Conservation (phyloP, 2,329 filamentous ascomycete species). For the Pseudogymnoascus sp. region DNA sequence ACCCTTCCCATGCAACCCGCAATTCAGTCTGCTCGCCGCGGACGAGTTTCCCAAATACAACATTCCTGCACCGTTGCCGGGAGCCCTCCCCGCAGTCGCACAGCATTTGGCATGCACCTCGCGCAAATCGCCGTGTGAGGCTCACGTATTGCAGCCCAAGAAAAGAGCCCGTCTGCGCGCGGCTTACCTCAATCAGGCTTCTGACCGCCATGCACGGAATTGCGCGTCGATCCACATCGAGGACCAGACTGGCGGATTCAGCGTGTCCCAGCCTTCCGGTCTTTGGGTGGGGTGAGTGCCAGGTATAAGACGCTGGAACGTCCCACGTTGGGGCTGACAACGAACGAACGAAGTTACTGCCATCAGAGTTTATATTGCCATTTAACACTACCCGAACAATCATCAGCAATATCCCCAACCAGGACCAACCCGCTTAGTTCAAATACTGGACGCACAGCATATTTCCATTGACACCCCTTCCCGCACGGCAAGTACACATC, state of each 20-base stretch:
- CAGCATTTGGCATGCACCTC: neutral
- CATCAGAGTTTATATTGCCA: neutral
- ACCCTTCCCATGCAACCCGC: neutral
- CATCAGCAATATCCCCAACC: neutral
- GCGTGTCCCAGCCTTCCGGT: neutral
- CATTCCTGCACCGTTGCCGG: neutral
- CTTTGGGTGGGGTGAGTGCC: neutral
- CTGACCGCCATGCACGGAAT: neutral
- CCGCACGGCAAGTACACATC: neutral
- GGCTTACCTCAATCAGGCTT: neutral
- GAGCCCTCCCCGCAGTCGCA: neutral
- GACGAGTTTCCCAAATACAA: neutral
- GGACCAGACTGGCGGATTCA: conserved; percentile 2
- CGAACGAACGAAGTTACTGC: neutral
- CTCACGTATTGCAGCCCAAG: neutral
- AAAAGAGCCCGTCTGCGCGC: neutral
- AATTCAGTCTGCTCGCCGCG: neutral
- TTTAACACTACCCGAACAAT: neutral
- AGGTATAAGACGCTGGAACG: neutral
- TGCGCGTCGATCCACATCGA: neutral
- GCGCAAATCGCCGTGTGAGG: neutral
- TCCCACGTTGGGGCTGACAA: neutral
- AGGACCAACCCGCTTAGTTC: neutral
- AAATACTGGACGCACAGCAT: neutral
- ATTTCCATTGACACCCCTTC: neutral